These are phyloP conservation scores for Pseudisothecium myosuroides DNA, from an alignment of 225 moss, liverwort and hornwort genomes.

Conservation along the genomic window DNA sequence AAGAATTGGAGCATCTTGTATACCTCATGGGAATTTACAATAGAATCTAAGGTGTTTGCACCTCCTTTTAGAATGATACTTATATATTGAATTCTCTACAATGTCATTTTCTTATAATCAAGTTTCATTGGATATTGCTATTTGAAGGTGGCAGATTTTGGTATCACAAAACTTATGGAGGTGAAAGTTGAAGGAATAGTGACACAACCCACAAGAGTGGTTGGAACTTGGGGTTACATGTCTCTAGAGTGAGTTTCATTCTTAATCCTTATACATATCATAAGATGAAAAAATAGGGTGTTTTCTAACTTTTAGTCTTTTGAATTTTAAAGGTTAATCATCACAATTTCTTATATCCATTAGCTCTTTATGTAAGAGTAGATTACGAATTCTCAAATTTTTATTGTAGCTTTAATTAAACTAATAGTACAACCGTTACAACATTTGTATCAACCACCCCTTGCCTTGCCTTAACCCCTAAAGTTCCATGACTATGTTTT, in stretches of 20 bases:
- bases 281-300: neutral
- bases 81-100: neutral
- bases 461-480: too few species aligned
- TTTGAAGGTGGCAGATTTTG: conserved; percentile 88
- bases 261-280: neutral
- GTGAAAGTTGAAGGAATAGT: conserved; percentile 34
- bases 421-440: neutral
- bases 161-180: conserved; percentile 76
- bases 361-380: neutral
- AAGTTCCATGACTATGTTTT: too few species aligned
- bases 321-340: neutral
- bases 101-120: neutral
- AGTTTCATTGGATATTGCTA: neutral
- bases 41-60: neutral
- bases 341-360: neutral
- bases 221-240: conserved; percentile 97
- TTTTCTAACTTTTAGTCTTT: too few species aligned
- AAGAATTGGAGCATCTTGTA: neutral
- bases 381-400: neutral
- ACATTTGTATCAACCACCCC: neutral
- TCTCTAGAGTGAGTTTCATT: conserved; percentile 61
- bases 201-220: conserved; percentile 66
- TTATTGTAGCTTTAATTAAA: neutral
- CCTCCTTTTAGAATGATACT: neutral
- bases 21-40: neutral